These are phyloP conservation scores for Pistacia vera DNA, from an alignment of 345 rosid species.

Conservation along the genomic window DNA sequence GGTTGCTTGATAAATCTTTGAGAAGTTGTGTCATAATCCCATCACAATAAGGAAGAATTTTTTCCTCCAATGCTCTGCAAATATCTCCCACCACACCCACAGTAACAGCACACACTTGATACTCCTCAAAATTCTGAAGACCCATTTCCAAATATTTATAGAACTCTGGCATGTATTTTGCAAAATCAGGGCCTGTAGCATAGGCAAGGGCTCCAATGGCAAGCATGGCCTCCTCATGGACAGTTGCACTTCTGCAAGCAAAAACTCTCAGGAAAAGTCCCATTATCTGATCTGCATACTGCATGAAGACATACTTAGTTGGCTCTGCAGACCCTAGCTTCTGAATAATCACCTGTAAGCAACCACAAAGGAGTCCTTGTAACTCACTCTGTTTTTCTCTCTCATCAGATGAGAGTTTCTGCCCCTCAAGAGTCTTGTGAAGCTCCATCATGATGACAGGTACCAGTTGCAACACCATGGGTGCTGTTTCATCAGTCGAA, in stretches of 20 bases:
- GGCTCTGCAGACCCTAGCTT: conserved; percentile 66
- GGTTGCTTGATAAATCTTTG: conserved; percentile 77
- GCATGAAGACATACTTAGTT: conserved; percentile 64
- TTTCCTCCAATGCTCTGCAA: conserved; percentile 70
- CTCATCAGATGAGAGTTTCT: conserved; percentile 57
- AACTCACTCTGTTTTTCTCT: conserved; percentile 67
- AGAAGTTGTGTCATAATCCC: conserved; percentile 84
- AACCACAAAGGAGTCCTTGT: conserved; percentile 80
- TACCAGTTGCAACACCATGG: conserved; percentile 63
- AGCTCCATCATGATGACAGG: conserved; percentile 73
- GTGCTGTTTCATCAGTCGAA: conserved; percentile 58
- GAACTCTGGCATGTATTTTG: conserved; percentile 73
- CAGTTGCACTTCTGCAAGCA: conserved; percentile 76
- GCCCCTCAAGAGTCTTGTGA: conserved; percentile 69
- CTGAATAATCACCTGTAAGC: conserved; percentile 73
- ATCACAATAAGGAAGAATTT: conserved; percentile 65
- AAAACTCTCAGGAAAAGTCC: conserved; percentile 75
- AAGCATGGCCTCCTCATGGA: conserved; percentile 83
- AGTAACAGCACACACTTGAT: conserved; percentile 68
- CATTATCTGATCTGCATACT: conserved; percentile 74
- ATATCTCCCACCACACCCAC: conserved; percentile 79
- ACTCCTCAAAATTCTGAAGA: conserved; percentile 78
- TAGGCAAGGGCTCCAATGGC: conserved; percentile 84
- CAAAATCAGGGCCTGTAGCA: conserved; percentile 62
- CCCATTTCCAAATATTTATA: conserved; percentile 76